Base-by-base conservation (phyloP, 108 stramenopile species). In the Mayamaea pseudoterrestris region DNA sequence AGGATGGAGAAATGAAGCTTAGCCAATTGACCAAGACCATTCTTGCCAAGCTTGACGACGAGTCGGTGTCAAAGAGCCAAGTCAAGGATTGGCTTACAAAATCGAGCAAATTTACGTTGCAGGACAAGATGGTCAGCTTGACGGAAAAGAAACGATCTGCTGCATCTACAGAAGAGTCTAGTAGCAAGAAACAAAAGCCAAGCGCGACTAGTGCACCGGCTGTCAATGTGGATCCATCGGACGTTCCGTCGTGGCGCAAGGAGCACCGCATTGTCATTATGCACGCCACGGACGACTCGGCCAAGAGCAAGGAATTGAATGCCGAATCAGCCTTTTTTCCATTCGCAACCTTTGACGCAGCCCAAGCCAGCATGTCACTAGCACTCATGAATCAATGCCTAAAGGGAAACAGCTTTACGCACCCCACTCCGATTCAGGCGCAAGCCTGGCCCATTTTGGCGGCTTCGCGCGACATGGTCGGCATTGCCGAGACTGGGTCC, bases 401-500 rank as follows among this genome's bases (percentile, higher is more conserved):
- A 5, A 55, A 75, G 39, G 73, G 45, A 9, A 89, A 93, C 62
- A 65, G 64, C 12, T 98, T 95, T 66, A 48, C 50, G 31, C 72
- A 51, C 44, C 97, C 97, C 9, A 84, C 90, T 44, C 94, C 94
- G 6, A 97, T 98, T 58, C 97, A 98, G 62, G 88, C 94, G 6
- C 89, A 97, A 63, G 93, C 94, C 45, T 99, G 98, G 98, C 90
- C 88, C 22, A 61, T 77, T 44, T 52, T 78, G 18, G 31, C 65
- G 21, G n/a, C 43, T 9, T 40, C 32, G 14, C 70, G 84, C 4
- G 93, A 96, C 63, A 53, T 93, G 7, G 79, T 96, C 24, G 94
- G 96, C 9, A 94, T 99, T 56, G 96, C 98, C 23, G 94, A 97
- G 65, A 99, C 98, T 7, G 96, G 96, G 20, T 74, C 71, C 44